Conservation (phyloP, 495 filamentous ascomycete species). For the Tuber indicum region DNA sequence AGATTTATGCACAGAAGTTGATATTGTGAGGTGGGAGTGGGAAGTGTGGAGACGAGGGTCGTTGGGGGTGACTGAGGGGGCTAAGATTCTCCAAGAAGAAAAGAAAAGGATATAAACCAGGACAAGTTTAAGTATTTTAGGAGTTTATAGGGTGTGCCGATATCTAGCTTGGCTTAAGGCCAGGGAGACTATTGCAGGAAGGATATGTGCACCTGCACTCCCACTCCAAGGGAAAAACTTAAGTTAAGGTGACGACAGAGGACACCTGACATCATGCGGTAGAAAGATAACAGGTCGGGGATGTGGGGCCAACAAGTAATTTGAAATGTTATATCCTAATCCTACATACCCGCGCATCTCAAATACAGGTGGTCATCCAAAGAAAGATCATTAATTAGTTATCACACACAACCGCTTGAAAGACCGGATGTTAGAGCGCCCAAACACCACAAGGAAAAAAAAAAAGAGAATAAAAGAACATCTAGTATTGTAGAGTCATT, state of each 20-base stretch:
- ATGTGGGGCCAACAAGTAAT: not conserved
- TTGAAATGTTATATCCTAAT: not conserved
- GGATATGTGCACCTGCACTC: not conserved
- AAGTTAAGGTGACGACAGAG: not conserved
- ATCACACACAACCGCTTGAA: not conserved
- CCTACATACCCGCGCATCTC: not conserved
- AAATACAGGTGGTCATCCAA: not conserved
- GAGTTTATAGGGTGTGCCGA: not conserved
- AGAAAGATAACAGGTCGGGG: not conserved
- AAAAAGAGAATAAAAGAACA: not conserved
- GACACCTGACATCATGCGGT: not conserved
- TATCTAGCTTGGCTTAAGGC: not conserved
- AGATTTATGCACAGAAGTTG: slow-evolving; percentile 84
- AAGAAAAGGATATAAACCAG: slow-evolving; percentile 19
- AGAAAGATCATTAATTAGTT: not conserved
- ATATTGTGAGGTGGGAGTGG: slow-evolving; percentile 87
- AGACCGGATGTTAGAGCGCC: not conserved
- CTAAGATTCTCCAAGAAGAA: slow-evolving; percentile 16
- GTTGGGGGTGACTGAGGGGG: slow-evolving; percentile 31
- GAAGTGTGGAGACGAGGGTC: slow-evolving; percentile 60
- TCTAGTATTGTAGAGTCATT: not conserved
- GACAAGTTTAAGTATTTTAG: not conserved
- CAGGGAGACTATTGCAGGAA: not conserved
- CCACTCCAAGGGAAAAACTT: not conserved
- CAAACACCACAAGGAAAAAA: not conserved